Evolutionary conservation across 352 stramenopile species (phyloP), one percentile per base, ranked within the genome.

Genomic region (Pythium brassicae): DNA sequence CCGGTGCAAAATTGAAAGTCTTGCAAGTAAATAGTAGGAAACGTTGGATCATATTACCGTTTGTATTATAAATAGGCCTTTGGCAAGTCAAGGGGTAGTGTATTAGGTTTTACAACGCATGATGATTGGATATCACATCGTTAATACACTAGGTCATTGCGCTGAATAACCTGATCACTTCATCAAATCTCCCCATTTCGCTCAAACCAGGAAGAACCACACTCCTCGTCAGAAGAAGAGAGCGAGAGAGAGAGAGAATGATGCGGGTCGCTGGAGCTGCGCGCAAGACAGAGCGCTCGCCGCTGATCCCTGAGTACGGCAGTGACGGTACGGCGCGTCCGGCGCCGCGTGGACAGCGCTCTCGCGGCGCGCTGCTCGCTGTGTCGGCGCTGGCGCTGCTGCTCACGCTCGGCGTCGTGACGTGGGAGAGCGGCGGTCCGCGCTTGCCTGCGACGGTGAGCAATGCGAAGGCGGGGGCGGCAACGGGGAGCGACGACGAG

Each of bases 361-460:
- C 45, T 15, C 46, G 56, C 22, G 39, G 42, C 4, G 35, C 22
- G 37, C 42, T 62, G 2, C 23, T 62, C 39, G 49, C 45, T 20
- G 11, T 49, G n/a, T 42, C 58, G 14, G 46, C 45, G n/a, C 32
- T 64, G 6, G 45, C 53, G 37, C 47, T 62, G n/a, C 49, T 62
- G 37, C 49, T 55, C 56, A 62, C 56, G 39, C 49, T 62, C 48
- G 47, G 26, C 20, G 22, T 62, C 40, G 56, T 62, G n/a, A 62
- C 56, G 22, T 34, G 40, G 48, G 56, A 62, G 42, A 62, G 27
- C 56, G 54, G 34, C 56, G 54, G 49, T 17, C 54, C 37, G 32
- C 22, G 42, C 19, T 35, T 62, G n/a, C 34, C 27, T n/a, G 26
- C 37, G 9, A 19, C 49, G 14, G 46, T 62, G 49, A 57, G 37